Base-by-base conservation (phyloP, 495 filamentous ascomycete genomes). In the Daldinia bambusicola region DNA sequence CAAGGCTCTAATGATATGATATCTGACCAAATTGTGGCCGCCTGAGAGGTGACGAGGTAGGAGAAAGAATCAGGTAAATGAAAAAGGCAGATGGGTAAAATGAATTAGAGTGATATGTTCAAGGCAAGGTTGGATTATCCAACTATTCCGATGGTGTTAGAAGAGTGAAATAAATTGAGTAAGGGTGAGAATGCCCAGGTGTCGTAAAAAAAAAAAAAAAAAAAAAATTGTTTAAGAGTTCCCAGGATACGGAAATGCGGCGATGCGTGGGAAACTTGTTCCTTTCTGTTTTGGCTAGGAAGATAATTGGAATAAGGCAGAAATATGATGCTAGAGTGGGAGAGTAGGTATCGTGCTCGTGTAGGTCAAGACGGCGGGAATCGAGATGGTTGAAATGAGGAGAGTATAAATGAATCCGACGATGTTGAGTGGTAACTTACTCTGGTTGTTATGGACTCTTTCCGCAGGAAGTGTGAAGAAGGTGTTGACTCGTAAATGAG, bases 361-460 rank as follows among this genome's bases (percentile, higher is more conserved):
- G 18, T 48, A 8, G 12, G 22, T 22, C 5, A 22, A 48, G 26
- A 56, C 16, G 6, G 18, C 32, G n/a, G 2, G 16, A 37, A 56
- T 20, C 37, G 53, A 37, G 32, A 18, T 18, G 5, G 18, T 4
- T 36, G 13, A 37, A 56, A 36, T 7, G n/a, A 16, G 26, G 18
- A 36, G 16, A 6, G 4, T 20, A 14, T 7, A 56, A 37, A 56
- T 1, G 14, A 56, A 56, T 26, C 31, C 16, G 18, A 16, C 31
- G 53, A 56, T 56, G 22, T 6, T 40, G 26, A 63, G 55, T 52
- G 43, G 67, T 31, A 26, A 65, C 67, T 70, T 55, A 70, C 67
- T 40, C 36, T 32, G 5, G 43, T n/a, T 50, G 31, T 7, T 20
- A 14, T 48, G 40, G 16, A 64, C 52, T 65, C 67, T 65, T 70